These are phyloP conservation scores for Gossypium rotundifolium DNA, from an alignment of 345 rosid species.

Conservation along the genomic window DNA sequence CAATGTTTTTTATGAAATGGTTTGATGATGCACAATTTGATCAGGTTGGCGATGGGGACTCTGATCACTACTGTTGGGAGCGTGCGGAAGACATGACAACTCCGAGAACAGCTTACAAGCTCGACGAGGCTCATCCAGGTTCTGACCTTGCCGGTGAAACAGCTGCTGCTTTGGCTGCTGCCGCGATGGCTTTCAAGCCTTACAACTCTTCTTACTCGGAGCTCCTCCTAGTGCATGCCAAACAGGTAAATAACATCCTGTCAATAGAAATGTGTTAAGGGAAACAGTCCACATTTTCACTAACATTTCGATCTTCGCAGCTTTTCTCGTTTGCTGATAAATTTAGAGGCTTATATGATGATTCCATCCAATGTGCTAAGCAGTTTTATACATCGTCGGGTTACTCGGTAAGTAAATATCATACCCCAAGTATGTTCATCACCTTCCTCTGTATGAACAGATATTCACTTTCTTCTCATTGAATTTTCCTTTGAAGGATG, in stretches of 20 bases:
- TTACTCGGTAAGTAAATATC: conserved; percentile 29
- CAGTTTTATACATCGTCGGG: conserved; percentile 56
- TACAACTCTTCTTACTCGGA: conserved; percentile 71
- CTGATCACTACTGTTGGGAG: conserved; percentile 90
- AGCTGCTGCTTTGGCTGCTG: conserved; percentile 75
- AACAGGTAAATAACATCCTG: conserved; percentile 39
- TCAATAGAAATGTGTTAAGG: neutral
- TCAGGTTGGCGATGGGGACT: conserved; percentile 76
- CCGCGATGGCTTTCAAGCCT: conserved; percentile 73
- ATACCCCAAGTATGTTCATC: neutral
- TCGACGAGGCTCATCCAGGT: conserved; percentile 63
- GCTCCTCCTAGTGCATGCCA: conserved; percentile 56
- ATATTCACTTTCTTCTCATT: neutral
- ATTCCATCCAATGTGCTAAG: conserved; percentile 43
- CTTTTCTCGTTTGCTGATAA: conserved; percentile 58
- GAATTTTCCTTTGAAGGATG: conserved; percentile 44
- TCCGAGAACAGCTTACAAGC: conserved; percentile 62
- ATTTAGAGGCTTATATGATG: conserved; percentile 58
- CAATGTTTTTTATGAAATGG: neutral
- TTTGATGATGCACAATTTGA: neutral
- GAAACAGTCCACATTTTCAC: neutral
- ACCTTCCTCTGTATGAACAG: neutral
- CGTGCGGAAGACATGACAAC: conserved; percentile 91
- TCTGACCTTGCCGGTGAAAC: conserved; percentile 86
- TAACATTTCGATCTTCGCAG: conserved; percentile 22